A percentile compares a stretch with the other conserved stretches of the same genome.
These are phyloP conservation scores for Chimonanthus salicifolius DNA, from an alignment of 164 flowering plant genomes.

Conservation along the genomic window DNA sequence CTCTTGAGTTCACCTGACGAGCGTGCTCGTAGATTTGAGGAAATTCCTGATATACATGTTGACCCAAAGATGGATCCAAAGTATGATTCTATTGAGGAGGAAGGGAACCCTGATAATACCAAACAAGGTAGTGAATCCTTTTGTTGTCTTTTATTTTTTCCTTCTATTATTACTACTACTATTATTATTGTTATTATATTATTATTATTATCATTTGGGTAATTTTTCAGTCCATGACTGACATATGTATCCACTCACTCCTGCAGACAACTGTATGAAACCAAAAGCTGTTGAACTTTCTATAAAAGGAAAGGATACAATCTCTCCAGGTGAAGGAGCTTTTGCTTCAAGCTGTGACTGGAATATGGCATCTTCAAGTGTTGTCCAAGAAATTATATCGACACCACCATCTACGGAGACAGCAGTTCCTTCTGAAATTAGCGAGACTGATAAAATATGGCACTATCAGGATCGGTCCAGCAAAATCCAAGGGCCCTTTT, in stretches of 20 bases:
- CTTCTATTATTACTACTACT: background rate
- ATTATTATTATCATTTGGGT: no score
- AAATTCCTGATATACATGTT: conserved; percentile 73
- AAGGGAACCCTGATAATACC: conserved; percentile 42
- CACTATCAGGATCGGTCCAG: conserved; percentile 82
- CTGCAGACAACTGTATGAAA: conserved; percentile 42
- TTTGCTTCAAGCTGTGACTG: conserved; percentile 39
- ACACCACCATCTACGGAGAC: conserved; percentile 22
- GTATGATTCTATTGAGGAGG: conserved; percentile 78
- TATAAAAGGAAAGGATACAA: conserved; percentile 45
- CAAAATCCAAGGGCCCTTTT: conserved; percentile 94
- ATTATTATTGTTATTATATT: no score
- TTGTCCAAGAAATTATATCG: conserved; percentile 21
- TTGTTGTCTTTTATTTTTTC: background rate
- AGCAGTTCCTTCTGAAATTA: conserved; percentile 27
- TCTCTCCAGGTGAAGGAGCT: conserved; percentile 53
- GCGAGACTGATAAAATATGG: conserved; percentile 81
- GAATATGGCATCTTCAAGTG: conserved; percentile 23
- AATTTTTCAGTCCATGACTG: background rate
- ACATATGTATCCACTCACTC: background rate
- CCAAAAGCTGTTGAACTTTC: conserved; percentile 43
- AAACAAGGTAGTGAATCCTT: conserved; percentile 39
- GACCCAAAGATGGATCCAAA: conserved; percentile 94
- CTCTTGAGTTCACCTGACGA: conserved; percentile 75
- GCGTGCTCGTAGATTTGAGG: conserved; percentile 72